Conservation (phyloP, 108 stramenopile species). For the Skeletonema tropicum region DNA sequence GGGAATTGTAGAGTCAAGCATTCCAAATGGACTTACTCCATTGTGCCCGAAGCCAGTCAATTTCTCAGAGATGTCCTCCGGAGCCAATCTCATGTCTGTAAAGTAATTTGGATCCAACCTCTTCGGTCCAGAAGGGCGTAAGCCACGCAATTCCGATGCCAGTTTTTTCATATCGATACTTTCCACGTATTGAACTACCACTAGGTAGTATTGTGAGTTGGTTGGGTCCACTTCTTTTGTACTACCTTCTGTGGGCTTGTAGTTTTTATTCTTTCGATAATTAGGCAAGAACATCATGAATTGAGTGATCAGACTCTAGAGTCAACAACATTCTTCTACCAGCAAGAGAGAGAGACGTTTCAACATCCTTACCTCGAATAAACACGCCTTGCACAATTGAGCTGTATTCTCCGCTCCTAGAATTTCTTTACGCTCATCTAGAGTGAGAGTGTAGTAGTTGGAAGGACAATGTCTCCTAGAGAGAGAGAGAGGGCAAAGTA, state of each 20-base stretch:
- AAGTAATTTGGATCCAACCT: constrained; percentile 52
- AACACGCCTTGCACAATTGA: constrained; percentile 76
- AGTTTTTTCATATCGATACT: constrained; percentile 69
- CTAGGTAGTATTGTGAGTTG: constrained; percentile 75
- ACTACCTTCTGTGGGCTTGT: constrained; percentile 8
- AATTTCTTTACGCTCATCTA: constrained; percentile 63
- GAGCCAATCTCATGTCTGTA: constrained; percentile 76
- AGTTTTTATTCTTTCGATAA: constrained; percentile 59
- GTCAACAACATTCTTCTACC: too few species aligned
- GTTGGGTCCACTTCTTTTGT: constrained; percentile 26
- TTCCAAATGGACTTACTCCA: constrained; percentile 83
- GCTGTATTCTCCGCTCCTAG: constrained; percentile 53
- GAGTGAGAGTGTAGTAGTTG: constrained; percentile 62
- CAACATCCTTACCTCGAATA: constrained; percentile 55
- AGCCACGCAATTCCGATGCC: constrained; percentile 59
- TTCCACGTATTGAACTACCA: constrained; percentile 83
- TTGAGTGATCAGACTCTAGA: too few species aligned
- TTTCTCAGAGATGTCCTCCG: constrained; percentile 63
- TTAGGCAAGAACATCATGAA: too few species aligned
- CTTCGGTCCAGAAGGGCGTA: constrained; percentile 44
- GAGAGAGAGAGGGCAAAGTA: too few species aligned
- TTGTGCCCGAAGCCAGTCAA: constrained; percentile 83
- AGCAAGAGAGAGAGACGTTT: too few species aligned
- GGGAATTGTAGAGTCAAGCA: constrained; percentile 61
- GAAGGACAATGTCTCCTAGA: constrained; percentile 66